Percentiles rank a stretch among this genome's conserved stretches.
These are phyloP conservation scores for Plasmodium cynomolgi DNA, from an alignment of 169 alveolate species.

Conservation along the genomic window DNA sequence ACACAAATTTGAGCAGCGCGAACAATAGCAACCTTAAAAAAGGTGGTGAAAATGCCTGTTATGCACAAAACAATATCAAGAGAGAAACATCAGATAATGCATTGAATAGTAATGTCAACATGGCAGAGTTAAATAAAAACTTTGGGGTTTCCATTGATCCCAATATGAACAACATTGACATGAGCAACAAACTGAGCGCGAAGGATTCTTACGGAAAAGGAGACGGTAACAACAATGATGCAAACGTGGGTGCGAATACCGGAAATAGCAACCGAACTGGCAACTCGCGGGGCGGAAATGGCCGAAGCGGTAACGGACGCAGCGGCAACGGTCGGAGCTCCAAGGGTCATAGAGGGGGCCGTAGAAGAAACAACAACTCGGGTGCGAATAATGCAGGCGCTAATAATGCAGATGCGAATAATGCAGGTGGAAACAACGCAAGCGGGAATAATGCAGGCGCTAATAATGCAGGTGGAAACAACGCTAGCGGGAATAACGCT, in stretches of 20 bases:
- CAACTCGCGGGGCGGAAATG: neutral
- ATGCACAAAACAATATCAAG: slow-evolving; percentile 17
- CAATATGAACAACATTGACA: slow-evolving; percentile 20
- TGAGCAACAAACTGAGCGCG: neutral
- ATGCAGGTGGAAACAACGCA: neutral
- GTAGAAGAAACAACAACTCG: neutral
- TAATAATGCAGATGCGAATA: neutral
- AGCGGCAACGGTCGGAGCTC: neutral
- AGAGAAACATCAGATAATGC: slow-evolving; percentile 41
- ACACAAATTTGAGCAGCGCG: neutral
- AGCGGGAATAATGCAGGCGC: neutral
- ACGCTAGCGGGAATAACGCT: neutral
- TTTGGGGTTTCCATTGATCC: neutral
- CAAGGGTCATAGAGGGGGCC: neutral
- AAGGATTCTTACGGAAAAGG: neutral
- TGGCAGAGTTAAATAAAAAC: slow-evolving; percentile 26
- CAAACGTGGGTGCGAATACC: neutral
- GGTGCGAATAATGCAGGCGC: neutral
- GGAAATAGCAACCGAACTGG: slow-evolving; percentile 13
- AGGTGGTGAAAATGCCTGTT: neutral
- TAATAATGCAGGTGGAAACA: neutral
- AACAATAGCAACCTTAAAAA: slow-evolving; percentile 1
- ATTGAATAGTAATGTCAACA: neutral
- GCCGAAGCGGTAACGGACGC: neutral
- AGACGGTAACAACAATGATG: neutral